These are phyloP conservation scores for Trichoderma simmonsii DNA, from an alignment of 2,329 filamentous ascomycete genomes.

Conservation along the genomic window DNA sequence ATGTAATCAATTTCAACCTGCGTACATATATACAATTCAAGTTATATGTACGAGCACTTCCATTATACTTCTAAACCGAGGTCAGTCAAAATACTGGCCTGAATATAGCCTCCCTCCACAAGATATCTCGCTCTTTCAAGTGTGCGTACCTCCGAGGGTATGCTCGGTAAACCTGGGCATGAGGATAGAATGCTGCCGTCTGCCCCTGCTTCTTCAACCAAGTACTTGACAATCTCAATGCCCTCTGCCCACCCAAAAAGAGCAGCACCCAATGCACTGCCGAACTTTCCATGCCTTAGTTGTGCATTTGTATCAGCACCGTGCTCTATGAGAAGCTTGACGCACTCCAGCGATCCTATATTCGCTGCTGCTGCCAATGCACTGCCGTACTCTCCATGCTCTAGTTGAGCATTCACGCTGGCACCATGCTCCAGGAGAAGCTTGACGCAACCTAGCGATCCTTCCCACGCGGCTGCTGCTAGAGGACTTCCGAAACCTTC, in stretches of 20 bases:
- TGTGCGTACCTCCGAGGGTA: no score
- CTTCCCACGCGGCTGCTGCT: background rate
- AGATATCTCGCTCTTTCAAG: background rate
- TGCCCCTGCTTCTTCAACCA: background rate
- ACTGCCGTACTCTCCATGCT: background rate
- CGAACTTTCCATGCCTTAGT: background rate
- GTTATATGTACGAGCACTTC: no score
- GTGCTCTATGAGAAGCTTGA: background rate
- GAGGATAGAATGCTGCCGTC: background rate
- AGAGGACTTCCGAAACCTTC: background rate
- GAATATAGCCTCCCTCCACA: background rate
- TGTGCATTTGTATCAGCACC: background rate
- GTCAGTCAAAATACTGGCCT: background rate
- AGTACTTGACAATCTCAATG: background rate
- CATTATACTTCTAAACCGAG: background rate
- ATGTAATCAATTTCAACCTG: no score
- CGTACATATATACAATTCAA: no score
- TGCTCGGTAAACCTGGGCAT: background rate
- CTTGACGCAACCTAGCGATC: background rate
- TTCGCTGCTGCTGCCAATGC: background rate
- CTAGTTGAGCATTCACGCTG: background rate
- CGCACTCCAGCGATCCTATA: background rate
- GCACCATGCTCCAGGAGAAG: background rate
- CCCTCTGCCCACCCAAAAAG: fast-evolving
- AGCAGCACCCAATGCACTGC: background rate